Base-by-base conservation (phyloP, 1,139 yeast species). In the Scheffersomyces illinoinensis region DNA sequence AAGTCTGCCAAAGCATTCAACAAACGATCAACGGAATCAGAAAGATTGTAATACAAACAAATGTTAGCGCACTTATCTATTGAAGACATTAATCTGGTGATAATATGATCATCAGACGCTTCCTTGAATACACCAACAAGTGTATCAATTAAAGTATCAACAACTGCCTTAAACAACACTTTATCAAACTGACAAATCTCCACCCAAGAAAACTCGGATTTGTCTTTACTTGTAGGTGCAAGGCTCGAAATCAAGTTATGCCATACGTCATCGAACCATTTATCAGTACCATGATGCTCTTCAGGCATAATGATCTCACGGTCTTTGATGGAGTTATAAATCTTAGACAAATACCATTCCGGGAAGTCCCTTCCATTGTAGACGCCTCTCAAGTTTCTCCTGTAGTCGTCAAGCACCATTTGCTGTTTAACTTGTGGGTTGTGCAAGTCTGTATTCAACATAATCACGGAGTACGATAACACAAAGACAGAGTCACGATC, bases 281-380 rank as follows among this genome's bases (percentile, higher is more conserved):
- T 93, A 53, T 87, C 88, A 2, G 90, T 85, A 50, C 92, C 93
- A 68, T 89, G 93, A 68, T 93, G 98, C 70, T 96, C 99, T 67
- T 95, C 99, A 0, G 99, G 98, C 93, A 96, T 91, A 57, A 96
- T 92, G 62, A 95, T 95, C 73, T 96, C 99, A 56, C 91, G 85
- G 58, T 89, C 92, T 63, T 86, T 84, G 59, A 96, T 93, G 0
- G 97, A 90, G 50, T 83, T 78, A 71, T 90, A 96, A 50, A 95
- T 92, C 64, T 85, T 90, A 59, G 89, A 86, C 63, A 95, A 78
- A 67, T 91, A 93, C 95, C 96, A 90, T 53, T 83, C 85, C 1
- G 97, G 97, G 75, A 91, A 93, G 72, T 93, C 95, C 52, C 85
- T 83, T 7, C 87, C 85, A 65, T 89, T 89, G 69, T 88, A 87